phyloP scores from a whole-genome alignment of 2,329 filamentous ascomycete species.

The Claviceps spartinae region DNA sequence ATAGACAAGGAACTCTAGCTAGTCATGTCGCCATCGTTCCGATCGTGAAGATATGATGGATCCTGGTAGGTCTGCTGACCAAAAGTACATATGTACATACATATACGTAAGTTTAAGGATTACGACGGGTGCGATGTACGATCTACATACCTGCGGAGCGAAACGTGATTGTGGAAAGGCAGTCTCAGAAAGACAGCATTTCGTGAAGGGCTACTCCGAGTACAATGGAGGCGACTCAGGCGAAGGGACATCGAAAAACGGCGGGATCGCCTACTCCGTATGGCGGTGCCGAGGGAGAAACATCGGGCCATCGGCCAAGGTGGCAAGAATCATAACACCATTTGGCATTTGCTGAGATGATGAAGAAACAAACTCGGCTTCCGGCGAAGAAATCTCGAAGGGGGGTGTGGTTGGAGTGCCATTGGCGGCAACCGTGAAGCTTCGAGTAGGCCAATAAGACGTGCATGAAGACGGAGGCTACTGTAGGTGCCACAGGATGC shows the following conservation, averaged over 20 bases:
- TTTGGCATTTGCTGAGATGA: background rate
- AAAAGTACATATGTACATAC: too few species aligned
- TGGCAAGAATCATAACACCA: background rate
- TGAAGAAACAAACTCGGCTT: background rate
- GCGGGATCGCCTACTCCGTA: background rate
- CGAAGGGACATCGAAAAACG: background rate
- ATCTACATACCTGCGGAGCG: too few species aligned
- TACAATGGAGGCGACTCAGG: background rate
- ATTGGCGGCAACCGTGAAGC: background rate
- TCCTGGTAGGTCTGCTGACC: background rate
- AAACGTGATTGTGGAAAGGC: too few species aligned
- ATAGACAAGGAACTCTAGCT: background rate
- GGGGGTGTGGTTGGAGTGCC: background rate
- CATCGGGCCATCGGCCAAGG: background rate
- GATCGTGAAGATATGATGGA: background rate
- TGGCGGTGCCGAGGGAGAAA: background rate
- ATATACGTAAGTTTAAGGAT: too few species aligned
- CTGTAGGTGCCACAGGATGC: conserved; percentile 5
- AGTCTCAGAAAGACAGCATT: background rate
- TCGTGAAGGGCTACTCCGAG: background rate
- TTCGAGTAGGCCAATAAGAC: background rate
- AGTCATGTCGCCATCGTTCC: background rate
- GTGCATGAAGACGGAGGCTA: background rate
- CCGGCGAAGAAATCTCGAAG: background rate
- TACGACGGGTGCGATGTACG: too few species aligned